A percentile compares a stretch with the other conserved stretches of the same genome.
These are phyloP conservation scores for Xylaria sp. DNA, from an alignment of 2,329 filamentous ascomycete genomes.

Conservation along the genomic window DNA sequence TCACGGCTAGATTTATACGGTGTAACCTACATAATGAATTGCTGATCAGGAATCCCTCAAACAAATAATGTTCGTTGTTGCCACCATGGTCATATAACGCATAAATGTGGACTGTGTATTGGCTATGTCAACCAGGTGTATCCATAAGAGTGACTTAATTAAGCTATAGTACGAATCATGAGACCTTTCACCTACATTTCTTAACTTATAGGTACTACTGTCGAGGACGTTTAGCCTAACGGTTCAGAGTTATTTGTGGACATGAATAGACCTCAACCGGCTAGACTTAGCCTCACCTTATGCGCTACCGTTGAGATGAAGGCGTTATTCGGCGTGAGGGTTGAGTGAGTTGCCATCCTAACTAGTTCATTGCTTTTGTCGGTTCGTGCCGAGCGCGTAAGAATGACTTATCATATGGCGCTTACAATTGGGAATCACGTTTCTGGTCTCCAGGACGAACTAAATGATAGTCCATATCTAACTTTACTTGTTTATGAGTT, in stretches of 20 bases:
- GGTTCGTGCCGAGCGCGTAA: not conserved
- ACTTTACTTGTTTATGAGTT: slow-evolving; percentile 1
- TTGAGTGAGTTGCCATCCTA: not conserved
- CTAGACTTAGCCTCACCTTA: not conserved
- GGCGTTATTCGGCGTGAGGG: not conserved
- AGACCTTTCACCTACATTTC: not conserved
- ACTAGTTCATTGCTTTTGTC: not conserved
- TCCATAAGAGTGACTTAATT: not conserved
- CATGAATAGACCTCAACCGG: not conserved
- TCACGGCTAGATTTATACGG: not conserved
- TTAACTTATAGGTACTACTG: not conserved
- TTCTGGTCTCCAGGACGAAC: not conserved
- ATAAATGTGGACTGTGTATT: not conserved
- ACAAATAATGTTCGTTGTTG: no score
- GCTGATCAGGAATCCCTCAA: not conserved
- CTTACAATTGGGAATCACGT: not conserved
- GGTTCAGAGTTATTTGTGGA: not conserved
- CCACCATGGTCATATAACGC: not conserved
- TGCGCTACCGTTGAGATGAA: slow-evolving; percentile 6
- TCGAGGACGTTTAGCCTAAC: not conserved
- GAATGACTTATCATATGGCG: slow-evolving; percentile 10
- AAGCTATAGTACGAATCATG: not conserved
- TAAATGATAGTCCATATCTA: not conserved
- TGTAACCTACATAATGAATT: not conserved
- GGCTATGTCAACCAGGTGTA: not conserved